Evolutionary conservation across 768 basidiomycete genomes (phyloP).

Genomic region (Suillus bovinus): DNA sequence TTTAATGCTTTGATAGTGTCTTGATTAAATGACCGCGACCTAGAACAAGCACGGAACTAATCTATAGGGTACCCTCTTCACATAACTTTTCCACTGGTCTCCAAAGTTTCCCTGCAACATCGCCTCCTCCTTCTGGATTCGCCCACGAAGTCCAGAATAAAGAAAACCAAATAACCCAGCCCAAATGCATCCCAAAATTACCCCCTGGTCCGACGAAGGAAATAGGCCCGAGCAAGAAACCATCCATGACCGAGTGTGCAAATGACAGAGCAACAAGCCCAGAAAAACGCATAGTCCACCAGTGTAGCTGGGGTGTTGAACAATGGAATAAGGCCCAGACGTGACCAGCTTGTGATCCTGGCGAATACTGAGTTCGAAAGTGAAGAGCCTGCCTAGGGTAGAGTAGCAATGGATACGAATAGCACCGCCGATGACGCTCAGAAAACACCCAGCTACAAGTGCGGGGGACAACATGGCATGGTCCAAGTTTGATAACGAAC

Average conservation of each 20-base stretch:
- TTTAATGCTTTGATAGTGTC: background rate
- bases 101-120: conserved; percentile 15
- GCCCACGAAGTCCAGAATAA: conserved; percentile 1
- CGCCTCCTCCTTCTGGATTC: conserved; percentile 18
- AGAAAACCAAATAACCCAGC: background rate
- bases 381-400: conserved; percentile 37
- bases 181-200: conserved; percentile 2
- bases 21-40: background rate
- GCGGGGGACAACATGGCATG: background rate
- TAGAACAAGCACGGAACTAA: conserved; percentile 14
- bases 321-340: conserved; percentile 38
- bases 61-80: conserved; percentile 9
- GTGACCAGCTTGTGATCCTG: conserved; percentile 39
- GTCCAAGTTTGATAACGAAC: background rate
- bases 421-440: conserved; percentile 23
- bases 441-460: conserved; percentile 20
- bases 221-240: conserved; percentile 9
- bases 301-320: conserved; percentile 39
- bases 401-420: conserved; percentile 38
- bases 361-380: conserved; percentile 40
- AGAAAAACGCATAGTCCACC: conserved; percentile 7
- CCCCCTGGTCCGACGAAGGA: conserved; percentile 1
- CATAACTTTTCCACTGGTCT: conserved; percentile 12
- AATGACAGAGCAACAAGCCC: conserved; percentile 8
- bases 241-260: conserved; percentile 11